These are phyloP conservation scores for Arthrobotrys iridis DNA, from an alignment of 2,329 filamentous ascomycete species.

Conservation along the genomic window DNA sequence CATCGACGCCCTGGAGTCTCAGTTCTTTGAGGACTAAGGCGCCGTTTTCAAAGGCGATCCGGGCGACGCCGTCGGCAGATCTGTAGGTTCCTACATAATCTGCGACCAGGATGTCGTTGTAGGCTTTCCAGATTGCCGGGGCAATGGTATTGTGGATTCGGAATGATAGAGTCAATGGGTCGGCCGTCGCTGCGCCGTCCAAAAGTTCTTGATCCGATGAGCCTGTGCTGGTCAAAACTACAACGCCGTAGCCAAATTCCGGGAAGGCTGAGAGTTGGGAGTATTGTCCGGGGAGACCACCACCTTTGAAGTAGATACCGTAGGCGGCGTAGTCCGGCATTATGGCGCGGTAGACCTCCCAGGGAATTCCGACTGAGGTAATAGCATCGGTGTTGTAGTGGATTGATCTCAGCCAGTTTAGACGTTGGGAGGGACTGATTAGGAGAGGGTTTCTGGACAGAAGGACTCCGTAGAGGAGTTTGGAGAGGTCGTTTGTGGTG, in stretches of 20 bases:
- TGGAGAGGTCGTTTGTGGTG: slow-evolving; percentile 42
- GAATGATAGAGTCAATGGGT: slow-evolving; percentile 16
- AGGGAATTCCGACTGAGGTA: slow-evolving; percentile 33
- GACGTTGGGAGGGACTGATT: slow-evolving; percentile 33
- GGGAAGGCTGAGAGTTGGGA: slow-evolving; percentile 35
- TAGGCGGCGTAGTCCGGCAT: slow-evolving; percentile 43
- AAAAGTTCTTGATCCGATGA: slow-evolving; percentile 18
- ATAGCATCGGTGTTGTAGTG: slow-evolving; percentile 43
- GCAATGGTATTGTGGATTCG: slow-evolving; percentile 32
- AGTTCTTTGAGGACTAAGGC: slow-evolving; percentile 26
- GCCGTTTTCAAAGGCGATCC: slow-evolving; percentile 28
- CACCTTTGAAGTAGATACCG: slow-evolving; percentile 46
- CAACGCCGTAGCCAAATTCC: slow-evolving; percentile 41
- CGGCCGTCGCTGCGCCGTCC: not conserved
- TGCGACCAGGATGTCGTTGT: slow-evolving; percentile 18
- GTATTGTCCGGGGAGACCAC: slow-evolving; percentile 29
- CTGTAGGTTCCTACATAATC: slow-evolving; percentile 36
- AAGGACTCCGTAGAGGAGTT: slow-evolving; percentile 30
- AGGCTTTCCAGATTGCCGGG: slow-evolving; percentile 37
- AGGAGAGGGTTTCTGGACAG: slow-evolving; percentile 17
- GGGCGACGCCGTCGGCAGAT: slow-evolving; percentile 27
- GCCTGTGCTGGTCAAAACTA: slow-evolving; percentile 18
- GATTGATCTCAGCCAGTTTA: slow-evolving; percentile 33
- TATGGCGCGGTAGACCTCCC: slow-evolving; percentile 34
- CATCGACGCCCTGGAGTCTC: slow-evolving; percentile 17